Base-by-base conservation (phyloP, 768 basidiomycete species). In the Leccinum uliginosum region DNA sequence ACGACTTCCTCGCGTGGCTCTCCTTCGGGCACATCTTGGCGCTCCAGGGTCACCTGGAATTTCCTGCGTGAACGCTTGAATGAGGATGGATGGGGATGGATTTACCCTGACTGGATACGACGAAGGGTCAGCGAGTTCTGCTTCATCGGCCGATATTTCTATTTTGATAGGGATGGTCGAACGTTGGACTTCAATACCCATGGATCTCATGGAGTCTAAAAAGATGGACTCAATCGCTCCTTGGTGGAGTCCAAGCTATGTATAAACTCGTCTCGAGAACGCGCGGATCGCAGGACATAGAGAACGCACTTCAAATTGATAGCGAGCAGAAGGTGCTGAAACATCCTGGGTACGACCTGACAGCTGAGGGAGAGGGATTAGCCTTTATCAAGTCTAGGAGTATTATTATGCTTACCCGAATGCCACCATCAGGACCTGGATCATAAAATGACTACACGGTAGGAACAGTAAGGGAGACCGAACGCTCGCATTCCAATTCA, bases 371-470 rank as follows among this genome's bases (percentile, higher is more conserved):
- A 11, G 7, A 11, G 50, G 5, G 12, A 14, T 32, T 19, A 40
- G n/a, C 10, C 4, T 17, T 11, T 8, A 55, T 51, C 6, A 51
- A 21, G n/a, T 23, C 17, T n/a, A 27, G 17, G 15, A 24, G 19
- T 3, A 21, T 15, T 24, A 26, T 21, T 0, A 4, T 38, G 50
- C 70, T 51, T 43, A 82, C 87, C 74, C 83, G 78, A 44, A 89
- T 86, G 1, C 82, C 83, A 12, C 85, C 85, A 30, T 78, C 66
- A 5, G 79, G 68, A 26, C 78, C 74, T 3, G 88, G 88, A 61
- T 88, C 84, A 62, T 90, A 91, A 68, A 91, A 89, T 3, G 88
- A 84, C 89, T 90, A 52, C 4, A 24, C 15, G 51, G 46, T 21
- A 55, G 1, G n/a, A 46, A 14, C 8, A 23, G 14, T 58, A 26